These are phyloP conservation scores for Yamadazyma laniorum DNA, from an alignment of 805 yeast species.

Conservation along the genomic window DNA sequence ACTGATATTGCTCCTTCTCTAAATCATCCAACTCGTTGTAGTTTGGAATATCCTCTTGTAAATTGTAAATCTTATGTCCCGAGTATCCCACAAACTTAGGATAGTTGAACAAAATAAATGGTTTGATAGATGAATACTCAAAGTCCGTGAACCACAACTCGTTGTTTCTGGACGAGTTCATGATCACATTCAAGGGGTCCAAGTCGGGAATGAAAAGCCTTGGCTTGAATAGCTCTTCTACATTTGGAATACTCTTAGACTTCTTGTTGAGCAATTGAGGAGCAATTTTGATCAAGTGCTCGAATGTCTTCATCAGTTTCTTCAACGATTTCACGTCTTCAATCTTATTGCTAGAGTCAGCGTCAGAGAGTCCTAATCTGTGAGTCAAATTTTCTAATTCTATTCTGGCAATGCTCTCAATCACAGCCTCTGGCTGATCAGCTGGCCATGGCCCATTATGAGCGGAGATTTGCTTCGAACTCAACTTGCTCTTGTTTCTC, in stretches of 20 bases:
- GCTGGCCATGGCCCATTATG: slow-evolving; percentile 78
- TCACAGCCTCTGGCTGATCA: slow-evolving; percentile 56
- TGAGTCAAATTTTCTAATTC: slow-evolving; percentile 62
- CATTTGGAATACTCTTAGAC: slow-evolving; percentile 58
- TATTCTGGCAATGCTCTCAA: slow-evolving; percentile 60
- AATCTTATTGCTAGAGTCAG: slow-evolving; percentile 47
- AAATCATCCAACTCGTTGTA: slow-evolving; percentile 64
- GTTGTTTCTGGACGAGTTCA: slow-evolving; percentile 32
- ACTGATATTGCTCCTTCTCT: slow-evolving; percentile 78
- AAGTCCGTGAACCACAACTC: slow-evolving; percentile 68
- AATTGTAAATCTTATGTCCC: slow-evolving; percentile 82
- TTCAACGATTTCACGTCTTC: slow-evolving; percentile 44
- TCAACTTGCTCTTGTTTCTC: slow-evolving; percentile 59
- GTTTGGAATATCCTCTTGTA: slow-evolving; percentile 71
- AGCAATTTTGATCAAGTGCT: slow-evolving; percentile 55
- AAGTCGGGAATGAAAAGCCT: slow-evolving; percentile 78
- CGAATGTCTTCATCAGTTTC: slow-evolving; percentile 58
- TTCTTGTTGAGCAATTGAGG: slow-evolving; percentile 56
- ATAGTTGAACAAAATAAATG: slow-evolving; percentile 72
- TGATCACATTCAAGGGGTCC: slow-evolving; percentile 84
- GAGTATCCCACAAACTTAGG: slow-evolving; percentile 85
- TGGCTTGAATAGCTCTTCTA: slow-evolving; percentile 63
- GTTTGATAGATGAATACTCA: slow-evolving; percentile 78
- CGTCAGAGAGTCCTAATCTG: slow-evolving; percentile 53
- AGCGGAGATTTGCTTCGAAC: slow-evolving; percentile 47